Percentiles rank a stretch among this genome's conserved stretches.
Evolutionary conservation across 257 asterid species (phyloP).

Genomic region (Nicotiana attenuata): DNA sequence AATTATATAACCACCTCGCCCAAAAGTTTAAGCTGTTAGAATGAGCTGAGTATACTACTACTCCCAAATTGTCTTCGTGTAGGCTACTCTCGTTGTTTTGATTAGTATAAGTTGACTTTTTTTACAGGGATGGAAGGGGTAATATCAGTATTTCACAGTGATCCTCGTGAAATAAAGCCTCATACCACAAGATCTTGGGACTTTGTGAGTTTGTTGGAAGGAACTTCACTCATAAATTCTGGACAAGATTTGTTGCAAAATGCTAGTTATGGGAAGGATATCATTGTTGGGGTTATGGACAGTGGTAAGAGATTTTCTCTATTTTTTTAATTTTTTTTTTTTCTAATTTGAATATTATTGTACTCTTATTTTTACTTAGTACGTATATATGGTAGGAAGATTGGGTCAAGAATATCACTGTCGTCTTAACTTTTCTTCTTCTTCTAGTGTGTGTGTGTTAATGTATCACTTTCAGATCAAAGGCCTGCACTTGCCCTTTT

Average conservation of each 20-base stretch:
- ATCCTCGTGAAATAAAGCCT: slow-evolving; percentile 21
- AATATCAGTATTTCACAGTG: slow-evolving; percentile 38
- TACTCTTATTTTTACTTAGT: background rate
- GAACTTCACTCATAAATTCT: background rate
- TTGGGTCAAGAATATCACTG: background rate
- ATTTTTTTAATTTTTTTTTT: background rate
- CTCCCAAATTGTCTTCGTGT: background rate
- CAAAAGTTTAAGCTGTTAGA: too few relatives aligned
- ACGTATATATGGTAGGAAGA: background rate
- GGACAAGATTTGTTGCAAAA: slow-evolving; percentile 20
- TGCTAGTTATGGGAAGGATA: slow-evolving; percentile 32
- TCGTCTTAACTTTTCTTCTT: too few relatives aligned
- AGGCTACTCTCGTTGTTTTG: background rate
- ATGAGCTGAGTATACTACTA: background rate
- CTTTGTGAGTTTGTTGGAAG: slow-evolving; percentile 34
- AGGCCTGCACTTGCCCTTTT: too few relatives aligned
- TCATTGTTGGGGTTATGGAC: slow-evolving; percentile 33
- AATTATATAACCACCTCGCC: too few relatives aligned
- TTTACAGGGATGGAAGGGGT: slow-evolving; percentile 41
- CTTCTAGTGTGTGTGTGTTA: background rate
- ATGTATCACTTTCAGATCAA: background rate
- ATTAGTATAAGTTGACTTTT: too few relatives aligned
- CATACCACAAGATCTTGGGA: slow-evolving; percentile 61
- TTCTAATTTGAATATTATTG: too few relatives aligned
- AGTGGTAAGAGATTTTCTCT: slow-evolving; percentile 15